Base-by-base conservation (phyloP, 1,139 yeast species). In the Diutina rugosa region DNA sequence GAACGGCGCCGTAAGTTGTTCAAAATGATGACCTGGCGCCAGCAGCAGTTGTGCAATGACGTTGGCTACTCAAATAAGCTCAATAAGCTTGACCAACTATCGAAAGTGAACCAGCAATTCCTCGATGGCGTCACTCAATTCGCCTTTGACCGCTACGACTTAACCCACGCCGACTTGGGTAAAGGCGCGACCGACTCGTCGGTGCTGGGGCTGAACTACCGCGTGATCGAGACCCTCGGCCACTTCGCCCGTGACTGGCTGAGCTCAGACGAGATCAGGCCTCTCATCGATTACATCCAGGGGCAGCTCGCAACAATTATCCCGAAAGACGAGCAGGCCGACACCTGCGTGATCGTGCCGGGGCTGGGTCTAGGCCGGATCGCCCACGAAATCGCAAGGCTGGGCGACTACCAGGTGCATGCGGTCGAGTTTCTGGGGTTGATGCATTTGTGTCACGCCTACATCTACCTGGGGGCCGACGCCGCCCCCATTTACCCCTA, bases 241-340 rank as follows among this genome's bases (percentile, higher is more conserved):
- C 96, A 89, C 67, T 80, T 78, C 59, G 78, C 83, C 6, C 72
- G 96, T 55, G 96, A 90, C 65, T 90, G 95, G 93, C 69, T 81
- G 2, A 60, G 60, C 0, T 64, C 67, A 12, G 59, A 60, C 1
- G 90, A 86, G 63, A 67, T 85, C 1, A 59, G 64, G 7, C 87
- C 87, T 0, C 67, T 88, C 55, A 62, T 81, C 53, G 64, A 72
- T 1, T 88, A 81, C 61, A 72, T 88, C 18, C 63, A 62, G 10
- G 54, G 62, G 0, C 72, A 72, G 46, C 62, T 79, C 32, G 61
- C 69, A 2, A 55, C 62, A 7, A 58, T 72, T 1, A 64, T 72
- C 14, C 69, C 74, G 1, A 61, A 58, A 1, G 57, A 59, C 0
- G 67, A 68, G 26, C 63, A 65, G 53, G 57, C 60, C 0, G 67